A percentile compares a stretch with the other conserved stretches of the same genome.
Evolutionary conservation across 495 filamentous ascomycete species (phyloP).

Genomic region (Bryoglossum gracile): DNA sequence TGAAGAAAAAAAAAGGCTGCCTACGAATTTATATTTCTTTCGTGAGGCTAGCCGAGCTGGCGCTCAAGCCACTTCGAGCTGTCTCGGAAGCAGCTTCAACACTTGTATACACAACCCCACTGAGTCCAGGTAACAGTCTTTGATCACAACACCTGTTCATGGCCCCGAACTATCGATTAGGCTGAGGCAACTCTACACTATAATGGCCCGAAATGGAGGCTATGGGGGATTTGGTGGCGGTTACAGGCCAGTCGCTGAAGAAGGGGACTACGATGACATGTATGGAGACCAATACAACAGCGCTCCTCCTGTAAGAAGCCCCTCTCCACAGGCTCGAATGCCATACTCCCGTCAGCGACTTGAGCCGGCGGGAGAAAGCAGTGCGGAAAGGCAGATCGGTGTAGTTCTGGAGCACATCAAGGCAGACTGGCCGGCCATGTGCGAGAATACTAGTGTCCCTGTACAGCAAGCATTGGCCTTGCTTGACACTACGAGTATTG

Average conservation of each 20-base stretch:
- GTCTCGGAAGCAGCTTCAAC: no score
- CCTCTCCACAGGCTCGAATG: conserved; percentile 8
- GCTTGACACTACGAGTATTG: conserved; percentile 88
- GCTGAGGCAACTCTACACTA: conserved; percentile 13
- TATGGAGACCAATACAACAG: conserved; percentile 17
- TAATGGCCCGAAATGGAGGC: conserved; percentile 22
- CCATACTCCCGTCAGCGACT: conserved; percentile 6
- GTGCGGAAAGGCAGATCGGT: conserved; percentile 23
- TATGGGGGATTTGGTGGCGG: conserved; percentile 19
- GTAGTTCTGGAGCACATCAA: conserved; percentile 48
- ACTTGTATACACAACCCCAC: no score
- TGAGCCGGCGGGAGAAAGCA: conserved; percentile 18
- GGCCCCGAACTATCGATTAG: conserved; percentile 9
- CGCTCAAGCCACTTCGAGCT: no score
- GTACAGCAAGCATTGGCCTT: conserved; percentile 88
- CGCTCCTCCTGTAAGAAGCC: conserved; percentile 11
- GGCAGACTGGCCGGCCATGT: conserved; percentile 87
- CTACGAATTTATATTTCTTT: no score
- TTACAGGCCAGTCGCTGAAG: conserved; percentile 11
- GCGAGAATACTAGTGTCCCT: conserved; percentile 76
- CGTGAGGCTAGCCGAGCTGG: no score
- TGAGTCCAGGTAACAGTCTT: no score
- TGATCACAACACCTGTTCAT: conserved; percentile 16
- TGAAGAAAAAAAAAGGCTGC: no score
- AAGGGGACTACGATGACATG: conserved; percentile 24